Conservation (phyloP, 441 rosid genomes). For the Jatropha multifida region DNA sequence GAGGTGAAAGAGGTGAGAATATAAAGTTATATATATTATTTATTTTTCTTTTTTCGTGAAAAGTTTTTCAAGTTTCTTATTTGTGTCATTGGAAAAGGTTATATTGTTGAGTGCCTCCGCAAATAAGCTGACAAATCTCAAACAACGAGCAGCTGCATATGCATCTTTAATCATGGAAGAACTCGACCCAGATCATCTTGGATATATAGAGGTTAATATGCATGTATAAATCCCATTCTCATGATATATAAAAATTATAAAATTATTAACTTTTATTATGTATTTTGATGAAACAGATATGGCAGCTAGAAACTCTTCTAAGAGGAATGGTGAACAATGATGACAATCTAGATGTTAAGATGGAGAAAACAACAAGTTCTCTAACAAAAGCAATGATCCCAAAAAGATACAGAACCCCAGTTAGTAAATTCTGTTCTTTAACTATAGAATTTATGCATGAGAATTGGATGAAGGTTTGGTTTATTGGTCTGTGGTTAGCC, state of each 20-base stretch:
- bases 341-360: slow-evolving; percentile 25
- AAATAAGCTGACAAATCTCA: slow-evolving; percentile 73
- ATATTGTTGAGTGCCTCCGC: slow-evolving; percentile 84
- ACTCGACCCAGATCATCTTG: slow-evolving; percentile 87
- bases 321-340: slow-evolving; percentile 68
- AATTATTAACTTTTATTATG: neutral
- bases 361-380: slow-evolving; percentile 32
- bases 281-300: slow-evolving; percentile 46
- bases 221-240: too few species aligned
- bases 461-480: slow-evolving; percentile 70
- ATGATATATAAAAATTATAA: too few species aligned
- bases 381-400: slow-evolving; percentile 89
- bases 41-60: neutral
- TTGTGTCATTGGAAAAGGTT: slow-evolving; percentile 35
- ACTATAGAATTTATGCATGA: slow-evolving; percentile 49
- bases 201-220: slow-evolving; percentile 75
- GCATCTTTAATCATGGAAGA: slow-evolving; percentile 95
- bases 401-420: slow-evolving; percentile 56
- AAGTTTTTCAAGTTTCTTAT: neutral
- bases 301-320: slow-evolving; percentile 80
- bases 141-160: slow-evolving; percentile 57
- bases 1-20: slow-evolving; percentile 74
- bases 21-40: neutral
- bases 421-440: slow-evolving; percentile 44
- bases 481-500: slow-evolving; percentile 42